These are phyloP conservation scores for Alternaria panax DNA, from an alignment of 2,329 filamentous ascomycete genomes.

Conservation along the genomic window DNA sequence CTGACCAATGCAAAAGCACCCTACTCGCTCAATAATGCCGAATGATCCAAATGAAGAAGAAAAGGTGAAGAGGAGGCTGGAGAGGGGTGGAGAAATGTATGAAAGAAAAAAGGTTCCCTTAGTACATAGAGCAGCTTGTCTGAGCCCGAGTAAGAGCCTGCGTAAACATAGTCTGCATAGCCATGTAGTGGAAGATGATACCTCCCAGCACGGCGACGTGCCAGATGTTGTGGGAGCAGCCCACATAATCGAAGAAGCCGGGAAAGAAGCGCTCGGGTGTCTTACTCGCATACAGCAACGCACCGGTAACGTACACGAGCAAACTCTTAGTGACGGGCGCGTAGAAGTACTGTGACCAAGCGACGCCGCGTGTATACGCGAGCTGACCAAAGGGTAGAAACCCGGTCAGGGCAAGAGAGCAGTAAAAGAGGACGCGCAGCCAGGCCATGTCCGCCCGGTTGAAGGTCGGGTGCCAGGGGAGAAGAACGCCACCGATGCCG, in stretches of 20 bases:
- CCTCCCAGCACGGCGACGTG: slow-evolving; percentile 92
- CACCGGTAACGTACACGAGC: slow-evolving; percentile 83
- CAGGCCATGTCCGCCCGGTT: slow-evolving; percentile 93
- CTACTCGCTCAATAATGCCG: slow-evolving; percentile 8
- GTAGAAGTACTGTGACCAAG: slow-evolving; percentile 89
- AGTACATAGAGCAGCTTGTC: slow-evolving; percentile 46
- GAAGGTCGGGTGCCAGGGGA: slow-evolving; percentile 96
- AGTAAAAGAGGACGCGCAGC: slow-evolving; percentile 90
- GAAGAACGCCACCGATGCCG: slow-evolving; percentile 84
- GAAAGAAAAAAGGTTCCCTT: background rate
- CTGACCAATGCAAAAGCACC: slow-evolving; percentile 9
- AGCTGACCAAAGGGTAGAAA: slow-evolving; percentile 90
- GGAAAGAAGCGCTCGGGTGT: slow-evolving; percentile 92
- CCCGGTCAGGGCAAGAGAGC: slow-evolving; percentile 84
- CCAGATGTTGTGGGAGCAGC: slow-evolving; percentile 97
- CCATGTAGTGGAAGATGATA: slow-evolving; percentile 95
- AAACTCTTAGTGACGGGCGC: slow-evolving; percentile 85
- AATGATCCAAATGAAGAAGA: slow-evolving; percentile 2
- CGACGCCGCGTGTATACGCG: slow-evolving; percentile 75
- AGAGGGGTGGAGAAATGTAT: background rate
- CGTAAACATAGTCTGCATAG: slow-evolving; percentile 94
- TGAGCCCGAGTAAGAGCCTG: slow-evolving; percentile 52
- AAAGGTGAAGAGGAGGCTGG: background rate
- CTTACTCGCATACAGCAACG: slow-evolving; percentile 87
- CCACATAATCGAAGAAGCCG: slow-evolving; percentile 92